Base-by-base conservation (phyloP, 129 eudicot species). In the Helianthus tuberosus region DNA sequence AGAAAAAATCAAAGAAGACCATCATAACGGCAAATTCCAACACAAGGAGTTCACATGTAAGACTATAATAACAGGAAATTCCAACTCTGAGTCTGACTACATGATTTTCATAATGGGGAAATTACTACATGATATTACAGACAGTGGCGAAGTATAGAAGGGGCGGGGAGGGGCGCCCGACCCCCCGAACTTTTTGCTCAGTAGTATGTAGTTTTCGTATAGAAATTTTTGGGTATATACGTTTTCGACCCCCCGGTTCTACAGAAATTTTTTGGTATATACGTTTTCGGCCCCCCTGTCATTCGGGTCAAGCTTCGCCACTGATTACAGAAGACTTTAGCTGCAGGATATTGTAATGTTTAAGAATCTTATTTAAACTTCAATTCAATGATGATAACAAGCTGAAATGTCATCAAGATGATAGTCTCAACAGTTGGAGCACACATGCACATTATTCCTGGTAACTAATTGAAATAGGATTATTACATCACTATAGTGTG, bases 21-120 rank as follows among this genome's bases (percentile, higher is more conserved):
- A 9, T 94, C 97, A 79, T 94, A 97, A 93, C 93, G 90, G 32
- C 1, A 62, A 88, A 60, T 78, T 94, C 98, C 76, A 91, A 76
- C 80, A 94, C 94, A 76, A 84, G 76, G 73, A 94, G 97, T 60
- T 94, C 96, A 64, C 91, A 82, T 36, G 79, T 78, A 69, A 89
- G 90, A 49, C 89, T 79, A 91, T 79, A 91, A 68, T 86, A 94
- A 81, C 86, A 91, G 41, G 96, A 84, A 60, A 94, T 86, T 83
- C 97, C 97, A 79, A 90, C 83, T 20, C 23, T 20, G 23, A 20
- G 23, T 76, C 98, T 91, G 91, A 38, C 17, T 66, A 53, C 57
- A 69, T 8, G 49, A 73, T 36, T 69, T 47, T 67, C 44, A 9
- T 64, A 69, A 65, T 29, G 32, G 49, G 69, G 59, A 27, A 27